Conservation (phyloP, 176 grass and related monocot species). For the Ampelocalamus luodianensis region DNA sequence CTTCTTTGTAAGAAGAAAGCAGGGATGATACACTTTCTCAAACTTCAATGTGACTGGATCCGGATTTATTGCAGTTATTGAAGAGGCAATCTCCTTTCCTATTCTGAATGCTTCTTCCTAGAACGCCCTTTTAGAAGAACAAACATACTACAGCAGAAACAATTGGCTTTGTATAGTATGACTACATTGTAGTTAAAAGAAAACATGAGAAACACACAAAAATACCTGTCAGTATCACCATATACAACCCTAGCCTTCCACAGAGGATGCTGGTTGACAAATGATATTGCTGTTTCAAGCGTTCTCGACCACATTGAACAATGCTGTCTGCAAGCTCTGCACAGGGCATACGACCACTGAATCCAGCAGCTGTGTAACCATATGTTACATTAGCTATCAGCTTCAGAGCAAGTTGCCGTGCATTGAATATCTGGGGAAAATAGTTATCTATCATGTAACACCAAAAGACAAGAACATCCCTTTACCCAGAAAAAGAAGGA, state of each 20-base stretch:
- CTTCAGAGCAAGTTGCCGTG: constrained; percentile 94
- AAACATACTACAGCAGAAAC: constrained; percentile 72
- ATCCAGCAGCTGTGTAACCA: constrained; percentile 97
- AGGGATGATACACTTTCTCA: constrained; percentile 93
- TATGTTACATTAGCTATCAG: constrained; percentile 97
- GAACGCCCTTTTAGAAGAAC: constrained; percentile 91
- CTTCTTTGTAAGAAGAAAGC: constrained; percentile 98
- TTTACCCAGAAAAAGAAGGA: not conserved
- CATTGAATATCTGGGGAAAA: constrained; percentile 85
- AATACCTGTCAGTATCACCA: constrained; percentile 98
- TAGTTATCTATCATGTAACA: constrained; percentile 29
- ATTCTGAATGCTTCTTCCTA: constrained; percentile 85
- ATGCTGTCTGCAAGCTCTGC: constrained; percentile 98
- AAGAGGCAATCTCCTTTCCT: constrained; percentile 93
- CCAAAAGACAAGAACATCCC: constrained; percentile 9
- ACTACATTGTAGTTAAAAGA: constrained; percentile 12
- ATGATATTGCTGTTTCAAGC: constrained; percentile 91
- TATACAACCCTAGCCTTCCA: constrained; percentile 97
- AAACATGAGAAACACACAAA: constrained; percentile 35
- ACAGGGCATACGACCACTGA: constrained; percentile 96
- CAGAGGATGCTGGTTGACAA: constrained; percentile 76
- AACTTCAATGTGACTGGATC: constrained; percentile 90
- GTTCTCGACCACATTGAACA: constrained; percentile 96
- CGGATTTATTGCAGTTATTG: constrained; percentile 76
- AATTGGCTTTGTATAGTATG: constrained; percentile 35